Base-by-base conservation (phyloP, 805 yeast genomes). In the Grigorovia humatica region DNA sequence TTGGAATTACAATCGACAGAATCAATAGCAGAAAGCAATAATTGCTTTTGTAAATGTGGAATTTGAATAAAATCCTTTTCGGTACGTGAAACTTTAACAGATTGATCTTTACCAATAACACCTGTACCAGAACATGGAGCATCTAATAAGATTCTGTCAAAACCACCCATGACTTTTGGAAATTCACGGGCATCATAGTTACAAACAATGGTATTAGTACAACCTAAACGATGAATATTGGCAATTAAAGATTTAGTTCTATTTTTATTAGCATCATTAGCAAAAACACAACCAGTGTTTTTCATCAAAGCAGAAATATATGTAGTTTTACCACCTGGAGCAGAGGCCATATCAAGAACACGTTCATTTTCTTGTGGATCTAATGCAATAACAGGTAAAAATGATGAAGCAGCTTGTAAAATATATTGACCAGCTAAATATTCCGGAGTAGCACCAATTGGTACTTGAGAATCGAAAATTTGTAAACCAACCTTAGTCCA, bases 41-140 rank as follows among this genome's bases (percentile, higher is more conserved):
- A 77, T 74, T 93, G 98, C 70, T 91, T 91, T 68, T 93, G 99
- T 61, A 93, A 75, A 68, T 91, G 97, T 51, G 99, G 98, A 61
- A 93, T 86, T 70, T 91, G 95, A 60, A 91, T 83, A 71, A 91
- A 93, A 70, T 93, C 99, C 70, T 89, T 89, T 66, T 89, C 97
- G 19, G 96, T 89, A 75, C 98, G 84, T 56, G 85, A 83, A 13
- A 86, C 83, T 71, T 93, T 93, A 55, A 93, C 98, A 50, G 88
- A 82, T 65, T 88, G 95, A 73, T 93, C 99, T 73, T 93, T 93
- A 54, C 96, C 93, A 65, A 93, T 93, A 60, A 93, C 99, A 72
- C 99, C 99, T 2, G 99, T 91, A 74, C 99, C 99, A 7, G 99
- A 89, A 73, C 99, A 93, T 58, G 99, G 99, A 38, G 99, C 99